phyloP scores from a whole-genome alignment of 140 eudicot species.

The Cichorium intybus region DNA sequence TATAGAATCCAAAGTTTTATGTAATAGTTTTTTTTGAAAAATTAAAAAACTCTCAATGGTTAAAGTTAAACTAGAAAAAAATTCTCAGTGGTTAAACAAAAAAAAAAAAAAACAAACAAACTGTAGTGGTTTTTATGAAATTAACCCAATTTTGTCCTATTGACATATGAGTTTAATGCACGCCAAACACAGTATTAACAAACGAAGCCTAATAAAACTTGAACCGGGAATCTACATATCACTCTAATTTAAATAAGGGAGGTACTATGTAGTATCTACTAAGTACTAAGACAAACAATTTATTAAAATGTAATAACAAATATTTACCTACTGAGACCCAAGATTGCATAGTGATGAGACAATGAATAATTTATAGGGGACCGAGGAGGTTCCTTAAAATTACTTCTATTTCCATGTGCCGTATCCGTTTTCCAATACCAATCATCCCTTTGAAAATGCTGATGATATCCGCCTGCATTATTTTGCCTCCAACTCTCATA shows the following conservation, averaged over 20 bases:
- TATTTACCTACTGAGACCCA: constrained; percentile 94
- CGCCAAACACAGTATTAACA: too few relatives aligned
- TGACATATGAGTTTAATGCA: too few relatives aligned
- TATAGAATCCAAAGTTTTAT: too few relatives aligned
- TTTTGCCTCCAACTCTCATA: constrained; percentile 85
- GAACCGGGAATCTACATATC: background rate
- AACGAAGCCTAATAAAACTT: too few relatives aligned
- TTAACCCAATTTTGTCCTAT: too few relatives aligned
- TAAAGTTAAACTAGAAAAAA: too few relatives aligned
- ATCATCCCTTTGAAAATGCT: constrained; percentile 85
- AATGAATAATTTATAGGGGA: constrained; percentile 44
- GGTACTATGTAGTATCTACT: too few relatives aligned
- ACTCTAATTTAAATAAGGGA: background rate
- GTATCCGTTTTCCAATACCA: constrained; percentile 90
- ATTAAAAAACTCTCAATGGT: too few relatives aligned
- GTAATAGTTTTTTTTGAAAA: too few relatives aligned
- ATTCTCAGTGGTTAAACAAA: too few relatives aligned
- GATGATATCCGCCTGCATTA: constrained; percentile 67
- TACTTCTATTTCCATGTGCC: constrained; percentile 44
- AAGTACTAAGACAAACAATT: background rate
- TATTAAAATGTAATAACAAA: background rate
- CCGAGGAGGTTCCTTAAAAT: constrained; percentile 54
- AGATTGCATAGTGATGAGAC: constrained; percentile 85
- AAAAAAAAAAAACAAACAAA: too few relatives aligned
- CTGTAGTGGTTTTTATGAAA: too few relatives aligned